Evolutionary conservation across 164 flowering plant species (phyloP), one percentile per base, ranked within the genome.

Genomic region (Stephania japonica): DNA sequence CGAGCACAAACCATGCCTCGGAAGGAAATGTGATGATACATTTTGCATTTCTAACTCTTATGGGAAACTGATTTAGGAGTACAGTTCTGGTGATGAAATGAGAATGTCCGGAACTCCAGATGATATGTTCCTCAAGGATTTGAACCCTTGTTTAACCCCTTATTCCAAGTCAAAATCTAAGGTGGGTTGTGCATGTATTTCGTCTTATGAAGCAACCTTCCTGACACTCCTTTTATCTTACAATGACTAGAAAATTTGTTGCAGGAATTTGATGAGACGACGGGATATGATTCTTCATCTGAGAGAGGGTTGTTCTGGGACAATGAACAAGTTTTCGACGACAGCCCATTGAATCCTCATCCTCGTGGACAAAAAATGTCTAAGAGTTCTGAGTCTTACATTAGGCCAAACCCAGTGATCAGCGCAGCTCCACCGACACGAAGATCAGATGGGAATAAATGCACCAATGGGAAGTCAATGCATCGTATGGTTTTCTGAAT

Each of bases 101-200:
- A 84, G 83, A 0, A 32, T 32, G 38, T 90, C 97, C 47, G 89
- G 84, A 19, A 91, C 91, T 78, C 93, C 92, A 25, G 97, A 89
- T 80, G 90, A 90, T 75, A 79, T 90, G 90, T 85, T 88, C 59
- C 86, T 86, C 44, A 85, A 90, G 66, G 99, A 94, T 77, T 75
- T 92, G 42, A 94, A 94, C 84, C 99, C 99, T 3, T 70, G 73
- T 50, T 50, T 70, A 42, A 70, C 73, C 18, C 73, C 73, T 27
- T 70, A 56, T 75, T 74, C 76, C 62, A 86, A 81, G 79, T 79
- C 84, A 68, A 88, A 82, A 89, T 92, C 88, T 78, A 50, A 50
- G 70, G 70, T 26, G 41, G 21, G 24, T 3, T 2, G 21, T 19
- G 6, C 7, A n/a, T 21, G 7, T n/a, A 66, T 42, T 38, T 2